A percentile compares a stretch with the other conserved stretches of the same genome.
Conservation (phyloP, 768 basidiomycete species). For the Harrya chromipes region DNA sequence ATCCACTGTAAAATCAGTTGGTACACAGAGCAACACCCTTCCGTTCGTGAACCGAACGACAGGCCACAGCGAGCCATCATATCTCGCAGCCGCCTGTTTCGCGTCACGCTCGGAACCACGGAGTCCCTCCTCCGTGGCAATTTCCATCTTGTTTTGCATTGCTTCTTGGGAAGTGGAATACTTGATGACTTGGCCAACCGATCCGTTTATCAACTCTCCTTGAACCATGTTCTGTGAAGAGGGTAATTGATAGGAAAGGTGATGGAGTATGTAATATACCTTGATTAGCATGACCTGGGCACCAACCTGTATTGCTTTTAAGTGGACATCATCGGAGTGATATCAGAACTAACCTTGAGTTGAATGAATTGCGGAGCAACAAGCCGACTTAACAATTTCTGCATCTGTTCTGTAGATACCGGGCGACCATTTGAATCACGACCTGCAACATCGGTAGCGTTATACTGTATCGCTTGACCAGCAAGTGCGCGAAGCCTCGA, state of each 20-base stretch:
- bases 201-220: constrained; percentile 69
- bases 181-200: constrained; percentile 52
- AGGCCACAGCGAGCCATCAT: constrained; percentile 47
- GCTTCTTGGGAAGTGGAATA: constrained; percentile 49
- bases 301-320: constrained; percentile 46
- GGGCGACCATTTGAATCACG: constrained; percentile 40
- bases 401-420: constrained; percentile 38
- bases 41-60: constrained; percentile 57
- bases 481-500: constrained; percentile 45
- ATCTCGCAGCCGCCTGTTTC: constrained; percentile 10
- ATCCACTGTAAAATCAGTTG: constrained; percentile 60
- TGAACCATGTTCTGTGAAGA: constrained; percentile 58
- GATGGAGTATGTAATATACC: constrained; percentile 33
- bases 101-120: constrained; percentile 29
- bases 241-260: background rate
- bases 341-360: constrained; percentile 43
- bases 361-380: constrained; percentile 47
- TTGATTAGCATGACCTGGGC: constrained; percentile 88
- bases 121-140: constrained; percentile 36
- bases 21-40: constrained; percentile 44
- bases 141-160: constrained; percentile 31
- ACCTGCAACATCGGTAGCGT: constrained; percentile 45
- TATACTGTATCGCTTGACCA: constrained; percentile 38
- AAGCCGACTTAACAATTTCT: constrained; percentile 52
- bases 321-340: background rate